Percentiles rank a stretch among this genome's conserved stretches.
phyloP scores from a whole-genome alignment of 140 eudicot genomes.

The Erigeron philadelphicus region DNA sequence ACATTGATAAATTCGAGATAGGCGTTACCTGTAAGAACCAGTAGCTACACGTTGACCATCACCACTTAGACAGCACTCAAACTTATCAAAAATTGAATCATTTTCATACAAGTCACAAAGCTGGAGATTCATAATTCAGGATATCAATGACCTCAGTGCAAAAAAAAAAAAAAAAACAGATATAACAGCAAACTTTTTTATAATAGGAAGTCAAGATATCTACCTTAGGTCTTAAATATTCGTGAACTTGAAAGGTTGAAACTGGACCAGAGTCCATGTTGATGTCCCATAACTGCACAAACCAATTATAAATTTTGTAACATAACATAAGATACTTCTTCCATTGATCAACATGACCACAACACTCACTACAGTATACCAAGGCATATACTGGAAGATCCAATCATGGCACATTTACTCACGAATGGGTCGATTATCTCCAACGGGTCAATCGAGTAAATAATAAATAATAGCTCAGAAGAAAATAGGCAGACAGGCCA shows the following conservation, averaged over 20 bases:
- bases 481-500: neutral
- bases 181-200: neutral
- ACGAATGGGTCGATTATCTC: neutral
- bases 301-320: constrained; percentile 16
- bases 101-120: constrained; percentile 83
- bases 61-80: constrained; percentile 95
- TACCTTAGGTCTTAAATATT: constrained; percentile 82
- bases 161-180: neutral
- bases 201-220: neutral
- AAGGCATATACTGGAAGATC: too few relatives aligned
- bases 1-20: neutral
- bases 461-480: neutral
- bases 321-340: constrained; percentile 2
- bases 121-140: constrained; percentile 36
- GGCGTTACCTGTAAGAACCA: constrained; percentile 83
- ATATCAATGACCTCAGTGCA: constrained; percentile 9
- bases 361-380: neutral
- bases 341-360: neutral
- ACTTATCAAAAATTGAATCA: constrained; percentile 84
- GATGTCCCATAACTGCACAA: constrained; percentile 86
- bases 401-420: too few relatives aligned
- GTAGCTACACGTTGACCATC: constrained; percentile 90
- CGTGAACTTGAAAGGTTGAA: constrained; percentile 88
- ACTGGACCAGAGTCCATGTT: constrained; percentile 98
- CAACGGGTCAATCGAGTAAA: neutral